Evolutionary conservation across 768 basidiomycete species (phyloP), one percentile per base, ranked within the genome.

Genomic region (Botryobasidium botryosum): DNA sequence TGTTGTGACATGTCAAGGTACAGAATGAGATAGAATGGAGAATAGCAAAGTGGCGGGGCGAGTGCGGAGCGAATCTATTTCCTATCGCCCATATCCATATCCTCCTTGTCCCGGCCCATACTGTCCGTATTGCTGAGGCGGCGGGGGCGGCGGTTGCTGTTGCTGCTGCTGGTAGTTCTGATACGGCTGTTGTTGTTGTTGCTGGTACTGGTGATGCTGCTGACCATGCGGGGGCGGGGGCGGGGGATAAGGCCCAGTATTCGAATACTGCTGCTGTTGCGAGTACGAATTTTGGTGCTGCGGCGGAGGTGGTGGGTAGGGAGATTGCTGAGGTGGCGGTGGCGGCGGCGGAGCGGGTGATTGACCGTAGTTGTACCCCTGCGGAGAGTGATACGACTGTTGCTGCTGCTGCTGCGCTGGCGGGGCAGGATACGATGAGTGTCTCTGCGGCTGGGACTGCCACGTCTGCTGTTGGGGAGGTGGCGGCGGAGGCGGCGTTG

Each of bases 291-390:
- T 10, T 35, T 41, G 38, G 5, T 42, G 29, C 3, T 44, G 48
- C 21, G 40, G 48, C 7, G 40, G 26, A 23, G 43, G 38, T n/a
- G 29, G 27, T 6, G 39, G 23, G 21, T 18, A 4, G 20, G 26
- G 31, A 15, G 39, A 43, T 6, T 37, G 24, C 20, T 31, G 40
- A 24, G 21, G n/a, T 28, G 52, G 43, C 2, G 47, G 42, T 6
- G 49, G 42, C 1, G 47, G 48, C 12, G 36, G 44, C 0, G 50
- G 48, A 10, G 50, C 47, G 13, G 54, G 42, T 4, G 50, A 45
- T 1, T 33, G 40, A 6, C 35, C 24, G 18, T 29, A 45, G 35
- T 28, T 36, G 28, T 49, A 44, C 1, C 40, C 31, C 18, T n/a
- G 21, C 1, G 48, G 44, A 6, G 43, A 24, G 10, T 47, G 45